These are phyloP conservation scores for Hypocrella siamensis DNA, from an alignment of 2,329 filamentous ascomycete genomes.

Conservation along the genomic window DNA sequence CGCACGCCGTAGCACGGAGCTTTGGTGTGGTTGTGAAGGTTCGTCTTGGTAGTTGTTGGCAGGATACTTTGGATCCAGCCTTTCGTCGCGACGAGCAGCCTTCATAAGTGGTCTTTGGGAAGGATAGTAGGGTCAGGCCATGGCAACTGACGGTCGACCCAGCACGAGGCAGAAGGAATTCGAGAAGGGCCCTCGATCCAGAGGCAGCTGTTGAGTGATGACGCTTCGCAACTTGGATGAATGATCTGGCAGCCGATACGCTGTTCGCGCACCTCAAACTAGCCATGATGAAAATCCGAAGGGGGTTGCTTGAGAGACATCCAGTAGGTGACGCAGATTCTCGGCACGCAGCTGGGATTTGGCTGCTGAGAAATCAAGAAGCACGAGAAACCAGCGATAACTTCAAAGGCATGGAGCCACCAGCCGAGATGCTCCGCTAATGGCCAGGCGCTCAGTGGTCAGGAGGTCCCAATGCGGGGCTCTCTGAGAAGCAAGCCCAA, in stretches of 20 bases:
- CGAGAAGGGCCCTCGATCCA: constrained; percentile 14
- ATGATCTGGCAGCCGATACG: constrained; percentile 21
- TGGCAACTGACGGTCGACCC: neutral
- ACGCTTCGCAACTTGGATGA: constrained; percentile 24
- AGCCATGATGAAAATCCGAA: constrained; percentile 11
- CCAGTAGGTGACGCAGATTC: no score
- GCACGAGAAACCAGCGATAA: neutral
- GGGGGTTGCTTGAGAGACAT: no score
- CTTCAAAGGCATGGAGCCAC: neutral
- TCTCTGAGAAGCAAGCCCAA: constrained; percentile 4
- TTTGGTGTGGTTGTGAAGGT: constrained; percentile 22
- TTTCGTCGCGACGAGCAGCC: neutral
- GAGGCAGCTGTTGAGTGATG: constrained; percentile 13
- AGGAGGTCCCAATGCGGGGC: constrained; percentile 1
- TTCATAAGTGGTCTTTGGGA: neutral
- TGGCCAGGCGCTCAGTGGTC: neutral
- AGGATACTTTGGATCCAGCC: neutral
- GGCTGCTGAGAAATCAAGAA: constrained; percentile 6
- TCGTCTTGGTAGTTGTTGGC: constrained; percentile 5
- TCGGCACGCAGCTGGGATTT: neutral
- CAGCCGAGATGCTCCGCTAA: neutral
- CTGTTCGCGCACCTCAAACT: constrained; percentile 19
- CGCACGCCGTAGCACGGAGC: constrained; percentile 27
- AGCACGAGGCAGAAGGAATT: constrained; percentile 23
- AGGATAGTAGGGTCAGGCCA: neutral